phyloP scores from a whole-genome alignment of 352 stramenopile species.

The Phytophthora sansomeana region DNA sequence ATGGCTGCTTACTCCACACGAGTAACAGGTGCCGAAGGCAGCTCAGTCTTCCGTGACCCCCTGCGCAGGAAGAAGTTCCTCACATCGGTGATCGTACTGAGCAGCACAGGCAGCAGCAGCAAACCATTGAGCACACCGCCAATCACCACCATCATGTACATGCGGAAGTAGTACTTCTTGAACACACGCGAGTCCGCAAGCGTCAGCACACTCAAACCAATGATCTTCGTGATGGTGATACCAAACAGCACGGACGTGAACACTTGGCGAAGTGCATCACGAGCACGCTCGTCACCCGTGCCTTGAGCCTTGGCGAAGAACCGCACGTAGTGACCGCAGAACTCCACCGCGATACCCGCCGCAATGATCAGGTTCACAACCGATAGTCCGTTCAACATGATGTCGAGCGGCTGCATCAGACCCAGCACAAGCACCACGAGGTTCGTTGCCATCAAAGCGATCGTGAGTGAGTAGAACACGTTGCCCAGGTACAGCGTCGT shows the following conservation, averaged over 20 bases:
- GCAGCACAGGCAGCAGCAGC: slow-evolving; percentile 70
- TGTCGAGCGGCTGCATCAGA: too few species aligned
- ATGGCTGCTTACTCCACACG: slow-evolving; percentile 33
- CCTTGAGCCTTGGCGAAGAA: slow-evolving; percentile 65
- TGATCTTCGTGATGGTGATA: slow-evolving; percentile 90
- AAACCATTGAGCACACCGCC: slow-evolving; percentile 85
- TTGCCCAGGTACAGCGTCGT: too few species aligned
- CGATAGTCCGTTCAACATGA: too few species aligned
- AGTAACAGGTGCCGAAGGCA: slow-evolving; percentile 34
- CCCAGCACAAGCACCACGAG: too few species aligned
- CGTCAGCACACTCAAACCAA: slow-evolving; percentile 82
- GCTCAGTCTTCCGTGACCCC: slow-evolving; percentile 32
- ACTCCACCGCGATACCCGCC: slow-evolving; percentile 85
- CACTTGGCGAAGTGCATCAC: slow-evolving; percentile 60
- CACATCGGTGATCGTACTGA: slow-evolving; percentile 61
- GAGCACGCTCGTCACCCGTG: slow-evolving; percentile 53
- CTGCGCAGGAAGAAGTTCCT: slow-evolving; percentile 48
- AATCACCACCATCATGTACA: slow-evolving; percentile 90
- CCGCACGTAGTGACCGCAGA: slow-evolving; percentile 79
- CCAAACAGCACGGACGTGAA: slow-evolving; percentile 81
- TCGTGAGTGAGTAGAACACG: too few species aligned
- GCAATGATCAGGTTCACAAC: too few species aligned
- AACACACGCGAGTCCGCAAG: slow-evolving; percentile 89
- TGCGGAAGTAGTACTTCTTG: slow-evolving; percentile 92
- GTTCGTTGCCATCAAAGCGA: too few species aligned